Conservation (phyloP, 1,139 yeast genomes). For the Taiozyma sp. region DNA sequence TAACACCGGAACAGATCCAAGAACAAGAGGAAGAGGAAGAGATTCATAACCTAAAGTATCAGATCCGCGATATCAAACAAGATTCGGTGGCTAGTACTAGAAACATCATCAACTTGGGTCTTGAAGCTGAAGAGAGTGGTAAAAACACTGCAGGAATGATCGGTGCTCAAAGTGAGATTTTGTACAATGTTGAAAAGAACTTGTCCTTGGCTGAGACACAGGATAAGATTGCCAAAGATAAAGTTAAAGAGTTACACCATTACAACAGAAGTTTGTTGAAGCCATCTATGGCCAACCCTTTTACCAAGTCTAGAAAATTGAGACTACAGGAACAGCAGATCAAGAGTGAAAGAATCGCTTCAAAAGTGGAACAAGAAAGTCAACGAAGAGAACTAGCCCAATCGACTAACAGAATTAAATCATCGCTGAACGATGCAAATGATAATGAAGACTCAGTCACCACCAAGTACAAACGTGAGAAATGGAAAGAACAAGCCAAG, state of each 20-base stretch:
- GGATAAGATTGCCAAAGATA: slow-evolving; percentile 77
- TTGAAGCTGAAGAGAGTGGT: slow-evolving; percentile 90
- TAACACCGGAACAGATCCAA: slow-evolving; percentile 32
- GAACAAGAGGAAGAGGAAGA: slow-evolving; percentile 77
- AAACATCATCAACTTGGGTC: slow-evolving; percentile 82
- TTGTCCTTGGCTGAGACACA: slow-evolving; percentile 78
- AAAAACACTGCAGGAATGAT: slow-evolving; percentile 86
- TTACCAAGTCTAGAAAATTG: slow-evolving; percentile 74
- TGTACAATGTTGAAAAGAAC: slow-evolving; percentile 76
- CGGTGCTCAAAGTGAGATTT: slow-evolving; percentile 86
- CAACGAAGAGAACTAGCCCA: slow-evolving; percentile 39
- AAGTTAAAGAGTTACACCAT: slow-evolving; percentile 75
- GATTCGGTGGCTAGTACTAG: slow-evolving; percentile 84
- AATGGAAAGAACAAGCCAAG: slow-evolving; percentile 34
- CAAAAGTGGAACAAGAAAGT: slow-evolving; percentile 40
- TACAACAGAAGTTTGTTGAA: slow-evolving; percentile 81
- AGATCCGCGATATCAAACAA: slow-evolving; percentile 80
- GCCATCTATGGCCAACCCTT: slow-evolving; percentile 81
- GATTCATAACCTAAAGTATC: slow-evolving; percentile 82
- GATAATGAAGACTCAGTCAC: slow-evolving; percentile 28
- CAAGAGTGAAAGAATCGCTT: slow-evolving; percentile 61
- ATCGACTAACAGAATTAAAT: slow-evolving; percentile 45
- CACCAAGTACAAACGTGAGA: slow-evolving; percentile 31
- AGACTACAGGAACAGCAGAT: slow-evolving; percentile 73
- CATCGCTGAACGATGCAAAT: slow-evolving; percentile 29